phyloP scores from a whole-genome alignment of 345 rosid genomes.

The Hevea brasiliensis region DNA sequence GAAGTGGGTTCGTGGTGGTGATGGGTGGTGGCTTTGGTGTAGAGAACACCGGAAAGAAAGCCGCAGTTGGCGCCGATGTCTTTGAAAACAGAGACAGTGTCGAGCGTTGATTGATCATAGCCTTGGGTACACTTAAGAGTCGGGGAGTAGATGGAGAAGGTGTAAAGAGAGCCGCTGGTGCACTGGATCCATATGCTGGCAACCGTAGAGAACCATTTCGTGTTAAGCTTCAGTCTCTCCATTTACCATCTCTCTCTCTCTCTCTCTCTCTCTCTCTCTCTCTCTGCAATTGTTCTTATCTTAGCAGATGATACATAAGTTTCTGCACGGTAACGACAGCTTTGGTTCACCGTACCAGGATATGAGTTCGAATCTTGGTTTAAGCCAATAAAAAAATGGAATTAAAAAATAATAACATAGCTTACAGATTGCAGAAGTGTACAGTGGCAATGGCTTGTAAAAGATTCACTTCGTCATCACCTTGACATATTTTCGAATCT shows the following conservation, averaged over 20 bases:
- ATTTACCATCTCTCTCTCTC: neutral
- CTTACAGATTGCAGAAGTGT: too few relatives aligned
- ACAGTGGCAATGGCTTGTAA: too few relatives aligned
- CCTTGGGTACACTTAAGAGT: slow-evolving; percentile 58
- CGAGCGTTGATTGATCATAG: slow-evolving; percentile 74
- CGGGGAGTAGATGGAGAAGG: slow-evolving; percentile 68
- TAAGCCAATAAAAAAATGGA: too few relatives aligned
- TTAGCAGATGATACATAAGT: too few relatives aligned
- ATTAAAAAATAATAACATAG: too few relatives aligned
- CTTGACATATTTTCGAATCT: too few relatives aligned
- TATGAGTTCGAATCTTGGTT: too few relatives aligned
- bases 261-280: too few relatives aligned
- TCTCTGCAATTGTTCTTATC: too few relatives aligned
- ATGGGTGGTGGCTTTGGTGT: slow-evolving; percentile 35
- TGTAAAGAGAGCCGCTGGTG: slow-evolving; percentile 60
- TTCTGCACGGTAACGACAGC: too few relatives aligned
- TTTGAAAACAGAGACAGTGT: slow-evolving; percentile 68
- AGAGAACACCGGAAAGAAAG: slow-evolving; percentile 59
- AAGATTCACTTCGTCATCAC: too few relatives aligned
- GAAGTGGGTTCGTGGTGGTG: neutral
- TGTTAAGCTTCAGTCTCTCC: slow-evolving; percentile 19
- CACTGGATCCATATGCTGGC: slow-evolving; percentile 83
- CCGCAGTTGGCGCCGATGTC: slow-evolving; percentile 68
- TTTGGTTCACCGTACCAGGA: too few relatives aligned
- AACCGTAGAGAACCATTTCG: slow-evolving; percentile 58